These are phyloP conservation scores for Litsea cubeba DNA, from an alignment of 164 flowering plant genomes.

Conservation along the genomic window DNA sequence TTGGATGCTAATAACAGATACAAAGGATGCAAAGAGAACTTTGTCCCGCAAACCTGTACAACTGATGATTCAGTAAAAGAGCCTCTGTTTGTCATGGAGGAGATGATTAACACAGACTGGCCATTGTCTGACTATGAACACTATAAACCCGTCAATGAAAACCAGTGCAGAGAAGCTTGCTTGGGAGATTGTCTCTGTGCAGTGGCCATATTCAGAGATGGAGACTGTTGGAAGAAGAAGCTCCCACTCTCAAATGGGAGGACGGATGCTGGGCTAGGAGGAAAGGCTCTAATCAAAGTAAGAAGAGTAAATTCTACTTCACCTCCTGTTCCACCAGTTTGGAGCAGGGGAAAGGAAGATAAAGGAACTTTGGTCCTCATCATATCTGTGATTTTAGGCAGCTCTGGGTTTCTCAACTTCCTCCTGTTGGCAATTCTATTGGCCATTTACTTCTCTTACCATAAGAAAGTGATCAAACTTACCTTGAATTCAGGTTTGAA, in stretches of 20 bases:
- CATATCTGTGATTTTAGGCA: constrained; percentile 4
- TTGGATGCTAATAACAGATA: not conserved
- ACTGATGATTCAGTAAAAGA: not conserved
- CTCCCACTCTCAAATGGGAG: constrained; percentile 17
- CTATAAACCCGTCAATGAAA: constrained; percentile 10
- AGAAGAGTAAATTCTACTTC: constrained; percentile 2
- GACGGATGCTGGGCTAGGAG: not conserved
- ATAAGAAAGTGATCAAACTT: not conserved
- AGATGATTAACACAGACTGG: constrained; percentile 35
- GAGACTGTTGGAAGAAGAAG: constrained; percentile 21
- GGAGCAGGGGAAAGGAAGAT: not conserved
- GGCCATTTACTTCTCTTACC: not conserved
- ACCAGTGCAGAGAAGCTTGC: constrained; percentile 39
- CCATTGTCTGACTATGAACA: constrained; percentile 31
- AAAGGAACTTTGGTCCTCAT: not conserved
- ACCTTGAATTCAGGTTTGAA: not conserved
- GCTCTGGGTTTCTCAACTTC: constrained; percentile 10
- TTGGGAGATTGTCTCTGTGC: constrained; percentile 49
- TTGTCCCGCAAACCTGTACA: not conserved
- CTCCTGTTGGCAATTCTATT: not conserved
- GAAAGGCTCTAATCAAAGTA: constrained; percentile 20
- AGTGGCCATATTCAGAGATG: constrained; percentile 25
- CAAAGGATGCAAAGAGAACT: constrained; percentile 4
- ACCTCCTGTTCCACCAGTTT: not conserved
- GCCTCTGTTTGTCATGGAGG: not conserved